Base-by-base conservation (phyloP, 2,329 filamentous ascomycete genomes). In the Fusarium clavum region DNA sequence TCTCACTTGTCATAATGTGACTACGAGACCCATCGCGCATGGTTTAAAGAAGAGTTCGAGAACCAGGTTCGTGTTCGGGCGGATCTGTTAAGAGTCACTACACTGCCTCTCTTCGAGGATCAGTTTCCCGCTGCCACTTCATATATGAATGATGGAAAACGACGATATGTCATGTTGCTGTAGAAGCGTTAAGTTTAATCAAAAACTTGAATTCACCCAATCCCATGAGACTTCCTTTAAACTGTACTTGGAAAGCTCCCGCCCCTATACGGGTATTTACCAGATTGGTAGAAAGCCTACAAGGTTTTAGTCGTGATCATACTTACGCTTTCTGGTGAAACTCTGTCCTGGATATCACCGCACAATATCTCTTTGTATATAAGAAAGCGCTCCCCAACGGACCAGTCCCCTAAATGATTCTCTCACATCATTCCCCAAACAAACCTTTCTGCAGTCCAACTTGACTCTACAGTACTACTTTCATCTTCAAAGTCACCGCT, bases 121-220 rank as follows among this genome's bases (percentile, higher is more conserved):
- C 32, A 24, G 48, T 30, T 29, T 25, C 22, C 43, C 25, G 32
- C 38, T 43, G 30, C 25, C 48, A 29, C 47, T 47, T 61, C 38
- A 22, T 13, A 49, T 43, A 63, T 51, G 54, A 67, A 25, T 68
- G 46, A 70, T 30, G 58, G 45, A 46, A 65, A 68, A 69, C 49
- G 49, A 72, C 57, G 38, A 29, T 34, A 56, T 20, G 34, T 24
- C 48, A 22, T 41, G 55, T 65, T 46, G 24, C 29, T 56, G 32
- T 25, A 67, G 30, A 44, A 44, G 20, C 45, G 49, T 34, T 22
- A 27, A 18, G 27, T 66, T 22, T 47, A 52, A 43, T 62, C 45
- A 63, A 67, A 38, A 40, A 53, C 12, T 29, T 22, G n/a, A 22
- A 22, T 18, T 29, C 6, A 22, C 13, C 20, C 18, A 40, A 41